phyloP scores from a whole-genome alignment of 768 basidiomycete species.

The Tulasnella sp. region DNA sequence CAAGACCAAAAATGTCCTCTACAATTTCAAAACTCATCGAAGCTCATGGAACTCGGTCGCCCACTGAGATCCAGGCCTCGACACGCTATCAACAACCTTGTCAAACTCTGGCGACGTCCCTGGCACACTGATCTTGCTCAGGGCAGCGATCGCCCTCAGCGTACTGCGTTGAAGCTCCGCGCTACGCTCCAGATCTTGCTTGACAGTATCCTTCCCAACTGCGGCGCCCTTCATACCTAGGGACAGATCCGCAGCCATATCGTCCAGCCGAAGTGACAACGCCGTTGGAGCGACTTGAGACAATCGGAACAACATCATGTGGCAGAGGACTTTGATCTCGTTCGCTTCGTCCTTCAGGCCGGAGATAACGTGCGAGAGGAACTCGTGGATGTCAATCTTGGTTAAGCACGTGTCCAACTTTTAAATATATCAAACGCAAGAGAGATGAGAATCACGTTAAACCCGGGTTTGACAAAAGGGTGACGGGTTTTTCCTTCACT shows the following conservation, averaged over 20 bases:
- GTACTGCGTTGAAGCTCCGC: constrained; percentile 89
- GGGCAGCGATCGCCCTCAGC: constrained; percentile 73
- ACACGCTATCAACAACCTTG: constrained; percentile 61
- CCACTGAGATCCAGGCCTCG: constrained; percentile 47
- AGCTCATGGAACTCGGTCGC: constrained; percentile 59
- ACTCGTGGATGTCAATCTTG: constrained; percentile 78
- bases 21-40: background rate
- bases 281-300: constrained; percentile 77
- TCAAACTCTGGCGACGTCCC: constrained; percentile 68
- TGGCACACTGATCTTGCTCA: constrained; percentile 61
- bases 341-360: constrained; percentile 85
- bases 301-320: constrained; percentile 90
- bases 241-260: constrained; percentile 72
- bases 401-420: constrained; percentile 86
- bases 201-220: constrained; percentile 90
- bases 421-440: background rate
- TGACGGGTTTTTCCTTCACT: constrained; percentile 28
- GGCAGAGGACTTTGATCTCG: constrained; percentile 93
- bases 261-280: constrained; percentile 73
- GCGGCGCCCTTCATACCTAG: constrained; percentile 82
- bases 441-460: background rate
- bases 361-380: constrained; percentile 67
- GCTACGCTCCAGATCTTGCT: constrained; percentile 78
- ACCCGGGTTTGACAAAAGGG: background rate
- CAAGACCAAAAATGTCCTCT: background rate